phyloP scores from a whole-genome alignment of 345 rosid species.

The Gossypium mustelinum region DNA sequence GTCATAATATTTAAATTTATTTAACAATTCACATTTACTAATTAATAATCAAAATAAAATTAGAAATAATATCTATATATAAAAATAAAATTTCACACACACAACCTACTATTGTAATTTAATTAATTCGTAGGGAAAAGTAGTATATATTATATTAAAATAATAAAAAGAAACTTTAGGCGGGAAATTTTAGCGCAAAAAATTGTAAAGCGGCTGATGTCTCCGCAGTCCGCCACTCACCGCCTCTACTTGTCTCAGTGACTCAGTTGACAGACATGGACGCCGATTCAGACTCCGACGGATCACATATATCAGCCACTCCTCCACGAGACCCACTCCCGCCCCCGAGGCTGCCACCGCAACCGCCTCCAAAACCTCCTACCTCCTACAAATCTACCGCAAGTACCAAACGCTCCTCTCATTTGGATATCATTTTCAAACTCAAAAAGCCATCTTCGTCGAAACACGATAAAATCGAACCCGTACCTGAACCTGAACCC shows the following conservation, averaged over 20 bases:
- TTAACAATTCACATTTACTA: no score
- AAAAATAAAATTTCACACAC: no score
- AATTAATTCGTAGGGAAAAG: not conserved
- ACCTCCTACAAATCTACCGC: conserved; percentile 23
- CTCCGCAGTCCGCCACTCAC: not conserved
- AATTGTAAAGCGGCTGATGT: not conserved
- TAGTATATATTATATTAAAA: not conserved
- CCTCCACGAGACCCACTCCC: conserved; percentile 61
- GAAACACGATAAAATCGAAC: conserved; percentile 14
- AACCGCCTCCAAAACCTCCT: conserved; percentile 16
- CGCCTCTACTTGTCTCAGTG: not conserved
- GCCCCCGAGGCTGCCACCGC: conserved; percentile 20
- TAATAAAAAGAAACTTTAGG: conserved; percentile 12
- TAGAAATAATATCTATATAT: no score
- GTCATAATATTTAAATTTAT: no score
- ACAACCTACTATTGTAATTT: not conserved
- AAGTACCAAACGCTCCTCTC: conserved; percentile 28
- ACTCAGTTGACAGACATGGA: conserved; percentile 37
- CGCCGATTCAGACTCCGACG: conserved; percentile 79
- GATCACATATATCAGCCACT: conserved; percentile 82
- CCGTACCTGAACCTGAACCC: not conserved
- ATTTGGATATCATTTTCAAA: conserved; percentile 28
- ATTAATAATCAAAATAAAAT: no score
- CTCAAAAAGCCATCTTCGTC: conserved; percentile 26
- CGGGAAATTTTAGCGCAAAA: conserved; percentile 33